phyloP scores from a whole-genome alignment of 2,329 filamentous ascomycete species.

The Clonostachys rhizophaga region DNA sequence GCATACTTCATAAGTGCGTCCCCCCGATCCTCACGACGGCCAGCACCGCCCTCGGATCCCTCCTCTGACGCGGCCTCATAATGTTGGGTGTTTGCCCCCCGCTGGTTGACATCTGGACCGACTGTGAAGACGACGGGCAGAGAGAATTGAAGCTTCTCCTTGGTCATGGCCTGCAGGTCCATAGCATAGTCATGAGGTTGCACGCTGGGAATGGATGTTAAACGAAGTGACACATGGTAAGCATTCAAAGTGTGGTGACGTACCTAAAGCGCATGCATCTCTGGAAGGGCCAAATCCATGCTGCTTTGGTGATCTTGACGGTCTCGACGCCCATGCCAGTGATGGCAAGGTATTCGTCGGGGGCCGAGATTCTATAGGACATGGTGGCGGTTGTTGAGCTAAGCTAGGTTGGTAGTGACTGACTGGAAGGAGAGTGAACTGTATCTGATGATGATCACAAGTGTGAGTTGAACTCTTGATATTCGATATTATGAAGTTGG shows the following conservation, averaged over 20 bases:
- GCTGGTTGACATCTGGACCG: conserved; percentile 67
- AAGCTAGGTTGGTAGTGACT: background rate
- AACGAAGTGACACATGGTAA: background rate
- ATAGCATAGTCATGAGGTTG: conserved; percentile 80
- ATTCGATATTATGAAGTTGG: too few species aligned
- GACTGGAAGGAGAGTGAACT: background rate
- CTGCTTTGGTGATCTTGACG: conserved; percentile 75
- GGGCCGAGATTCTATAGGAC: conserved; percentile 65
- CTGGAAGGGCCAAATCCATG: conserved; percentile 69
- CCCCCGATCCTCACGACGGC: conserved; percentile 39
- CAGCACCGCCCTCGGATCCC: too few species aligned
- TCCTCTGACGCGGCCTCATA: conserved; percentile 7
- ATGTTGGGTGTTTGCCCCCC: conserved; percentile 26
- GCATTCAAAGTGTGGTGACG: background rate
- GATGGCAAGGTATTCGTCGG: conserved; percentile 83
- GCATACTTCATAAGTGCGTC: conserved; percentile 77
- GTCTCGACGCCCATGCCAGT: conserved; percentile 73
- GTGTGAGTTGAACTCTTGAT: background rate
- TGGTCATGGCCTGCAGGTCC: conserved; percentile 82
- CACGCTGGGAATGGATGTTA: conserved; percentile 30
- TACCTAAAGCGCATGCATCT: conserved; percentile 50
- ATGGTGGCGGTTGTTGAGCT: conserved; percentile 28
- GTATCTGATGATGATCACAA: background rate
- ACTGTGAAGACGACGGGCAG: conserved; percentile 84
- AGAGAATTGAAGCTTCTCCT: conserved; percentile 79